Evolutionary conservation across 345 rosid genomes (phyloP), one percentile per base, ranked within the genome.

Genomic region (Melastoma malabathricum): DNA sequence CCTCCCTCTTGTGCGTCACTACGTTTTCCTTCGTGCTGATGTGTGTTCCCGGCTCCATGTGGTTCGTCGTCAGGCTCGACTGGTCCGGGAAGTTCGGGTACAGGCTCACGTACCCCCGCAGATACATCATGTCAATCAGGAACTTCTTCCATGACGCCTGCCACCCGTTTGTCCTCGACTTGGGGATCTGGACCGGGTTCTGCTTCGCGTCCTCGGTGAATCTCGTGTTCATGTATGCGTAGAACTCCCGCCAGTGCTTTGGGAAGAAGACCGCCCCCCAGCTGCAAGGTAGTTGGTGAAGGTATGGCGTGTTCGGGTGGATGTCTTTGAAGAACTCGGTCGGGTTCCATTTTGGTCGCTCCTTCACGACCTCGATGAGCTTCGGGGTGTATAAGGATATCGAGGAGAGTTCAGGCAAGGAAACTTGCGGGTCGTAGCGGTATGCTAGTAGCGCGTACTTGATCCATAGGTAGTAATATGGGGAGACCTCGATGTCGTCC

Each of bases 261-360:
- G 98, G 98, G 79, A 92, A 92, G 81, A 92, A 92, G 12, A 92
- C 83, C 0, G 98, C 88, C 5, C 98, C 98, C 98, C 98, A 92
- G 15, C 98, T 92, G 59, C 98, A 92, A 0, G 98, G 98, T 22
- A 87, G 57, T 39, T 92, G 98, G 57, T 92, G 98, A 41, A 92
- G 88, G 59, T 92, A 92, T 12, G 98, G 98, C 15, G 93, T 92
- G 75, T 92, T 72, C 0, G 95, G 97, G 51, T 84, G 97, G 62
- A 87, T 79, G 41, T 68, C 65, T 56, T 76, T 82, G 84, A 92
- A 92, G 70, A 82, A 82, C 15, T 79, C 97, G 0, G 97, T 82
- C 27, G 97, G 76, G 49, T 79, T 87, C 96, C 96, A 92, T 59
- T 76, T 87, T 0, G 98, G 98, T 67, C 98, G 75, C 47, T 92